These are phyloP conservation scores for Colletotrichum viniferum DNA, from an alignment of 2,329 filamentous ascomycete species.

Conservation along the genomic window DNA sequence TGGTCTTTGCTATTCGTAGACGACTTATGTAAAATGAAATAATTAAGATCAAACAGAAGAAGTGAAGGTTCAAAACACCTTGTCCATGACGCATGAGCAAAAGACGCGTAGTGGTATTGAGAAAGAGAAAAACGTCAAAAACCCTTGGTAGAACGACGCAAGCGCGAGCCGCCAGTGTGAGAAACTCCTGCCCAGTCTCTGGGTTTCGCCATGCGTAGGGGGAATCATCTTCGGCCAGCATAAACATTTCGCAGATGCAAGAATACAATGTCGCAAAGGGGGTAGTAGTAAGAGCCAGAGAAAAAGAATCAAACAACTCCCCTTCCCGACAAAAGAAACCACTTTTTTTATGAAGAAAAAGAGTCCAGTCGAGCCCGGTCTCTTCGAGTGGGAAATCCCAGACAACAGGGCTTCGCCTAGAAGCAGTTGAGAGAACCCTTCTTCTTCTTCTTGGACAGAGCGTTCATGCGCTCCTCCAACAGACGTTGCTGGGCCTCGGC, in stretches of 20 bases:
- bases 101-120: conserved; percentile 17
- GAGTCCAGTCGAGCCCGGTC: conserved; percentile 23
- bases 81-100: background rate
- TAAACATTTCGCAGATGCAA: conserved; percentile 19
- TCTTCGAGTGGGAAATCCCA: background rate
- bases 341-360: conserved; percentile 19
- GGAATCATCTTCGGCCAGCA: conserved; percentile 20
- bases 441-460: conserved; percentile 90
- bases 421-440: conserved; percentile 98
- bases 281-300: conserved; percentile 6
- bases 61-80: background rate
- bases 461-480: conserved; percentile 93
- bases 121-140: background rate
- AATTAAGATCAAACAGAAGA: conserved; percentile 10
- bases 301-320: background rate
- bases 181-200: conserved; percentile 19
- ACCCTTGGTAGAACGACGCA: conserved; percentile 3
- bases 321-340: background rate
- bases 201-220: conserved; percentile 21
- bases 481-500: conserved; percentile 89
- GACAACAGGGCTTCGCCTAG: conserved; percentile 53
- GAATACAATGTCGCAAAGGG: conserved; percentile 11
- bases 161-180: conserved; percentile 12
- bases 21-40: conserved; percentile 1
- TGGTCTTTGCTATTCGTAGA: conserved; percentile 10